Evolutionary conservation across 139 green algal genomes (phyloP).

Genomic region (Chlamydomonas incerta): DNA sequence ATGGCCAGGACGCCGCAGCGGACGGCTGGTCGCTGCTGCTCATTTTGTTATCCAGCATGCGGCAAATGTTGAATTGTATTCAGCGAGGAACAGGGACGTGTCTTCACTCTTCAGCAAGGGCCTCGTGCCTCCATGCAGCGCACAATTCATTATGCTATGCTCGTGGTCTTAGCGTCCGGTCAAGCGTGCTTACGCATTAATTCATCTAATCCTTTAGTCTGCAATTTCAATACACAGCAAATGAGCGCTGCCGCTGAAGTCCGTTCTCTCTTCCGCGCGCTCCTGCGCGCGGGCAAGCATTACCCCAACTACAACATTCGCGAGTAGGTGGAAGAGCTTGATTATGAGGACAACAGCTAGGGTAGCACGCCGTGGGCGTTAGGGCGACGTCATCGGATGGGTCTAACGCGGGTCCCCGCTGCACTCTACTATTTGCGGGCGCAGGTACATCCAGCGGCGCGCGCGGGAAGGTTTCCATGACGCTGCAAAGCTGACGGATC

Average conservation of each 20-base stretch:
- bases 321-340: slow-evolving; percentile 57
- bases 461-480: slow-evolving; percentile 64
- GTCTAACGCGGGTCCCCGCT: neutral
- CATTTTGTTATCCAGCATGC: too few species aligned
- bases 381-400: neutral
- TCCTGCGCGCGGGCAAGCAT: slow-evolving; percentile 58
- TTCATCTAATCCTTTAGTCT: neutral
- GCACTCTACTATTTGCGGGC: neutral
- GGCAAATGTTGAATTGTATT: too few species aligned
- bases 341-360: neutral
- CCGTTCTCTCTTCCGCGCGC: slow-evolving; percentile 41
- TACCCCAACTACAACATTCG: slow-evolving; percentile 85
- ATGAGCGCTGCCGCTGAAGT: slow-evolving; percentile 47
- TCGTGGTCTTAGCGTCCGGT: too few species aligned
- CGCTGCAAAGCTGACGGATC: neutral
- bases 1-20: too few species aligned
- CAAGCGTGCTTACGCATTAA: too few species aligned
- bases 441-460: slow-evolving; percentile 76
- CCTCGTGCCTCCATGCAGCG: too few species aligned
- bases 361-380: neutral
- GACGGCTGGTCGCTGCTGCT: too few species aligned
- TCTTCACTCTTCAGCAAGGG: too few species aligned
- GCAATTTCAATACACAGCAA: neutral
- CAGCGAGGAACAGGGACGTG: too few species aligned
- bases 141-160: too few species aligned